Percentiles rank a stretch among this genome's conserved stretches.
These are phyloP conservation scores for Physcia stellaris DNA, from an alignment of 495 filamentous ascomycete species.

Conservation along the genomic window DNA sequence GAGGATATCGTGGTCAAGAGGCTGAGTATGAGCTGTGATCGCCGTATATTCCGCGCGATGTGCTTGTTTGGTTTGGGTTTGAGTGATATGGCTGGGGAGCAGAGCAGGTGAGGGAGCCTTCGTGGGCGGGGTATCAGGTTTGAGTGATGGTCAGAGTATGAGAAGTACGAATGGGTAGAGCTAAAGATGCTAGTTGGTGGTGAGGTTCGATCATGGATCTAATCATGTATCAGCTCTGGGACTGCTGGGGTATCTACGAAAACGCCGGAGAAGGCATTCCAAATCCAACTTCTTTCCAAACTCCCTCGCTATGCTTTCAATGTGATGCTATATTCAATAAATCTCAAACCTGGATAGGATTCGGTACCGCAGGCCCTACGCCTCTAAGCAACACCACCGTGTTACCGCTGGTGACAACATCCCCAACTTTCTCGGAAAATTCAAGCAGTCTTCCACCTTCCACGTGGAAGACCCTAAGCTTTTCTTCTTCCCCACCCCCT, in stretches of 20 bases:
- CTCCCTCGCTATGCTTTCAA: slow-evolving; percentile 11
- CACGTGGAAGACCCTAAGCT: slow-evolving; percentile 77
- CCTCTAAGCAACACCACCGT: slow-evolving; percentile 82
- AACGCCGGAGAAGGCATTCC: no score
- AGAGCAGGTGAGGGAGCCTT: background rate
- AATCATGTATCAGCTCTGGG: no score
- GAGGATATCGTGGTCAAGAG: background rate
- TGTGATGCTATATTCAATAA: slow-evolving; percentile 4
- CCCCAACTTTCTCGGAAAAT: slow-evolving; percentile 71
- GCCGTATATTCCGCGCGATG: no score
- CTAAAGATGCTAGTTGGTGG: no score
- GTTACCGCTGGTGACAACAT: slow-evolving; percentile 59
- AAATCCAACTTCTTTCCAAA: no score
- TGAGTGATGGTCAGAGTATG: background rate
- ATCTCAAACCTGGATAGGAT: slow-evolving; percentile 26
- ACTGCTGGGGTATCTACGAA: no score
- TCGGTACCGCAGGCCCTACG: slow-evolving; percentile 47
- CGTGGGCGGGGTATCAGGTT: background rate
- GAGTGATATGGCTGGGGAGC: background rate
- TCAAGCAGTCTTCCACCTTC: slow-evolving; percentile 75
- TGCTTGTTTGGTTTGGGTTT: no score
- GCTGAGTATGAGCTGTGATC: no score
- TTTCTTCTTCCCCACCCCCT: slow-evolving; percentile 59
- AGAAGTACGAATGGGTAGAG: no score
- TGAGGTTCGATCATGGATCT: no score